Conservation (phyloP, 345 rosid species). For the Brassica napus region DNA sequence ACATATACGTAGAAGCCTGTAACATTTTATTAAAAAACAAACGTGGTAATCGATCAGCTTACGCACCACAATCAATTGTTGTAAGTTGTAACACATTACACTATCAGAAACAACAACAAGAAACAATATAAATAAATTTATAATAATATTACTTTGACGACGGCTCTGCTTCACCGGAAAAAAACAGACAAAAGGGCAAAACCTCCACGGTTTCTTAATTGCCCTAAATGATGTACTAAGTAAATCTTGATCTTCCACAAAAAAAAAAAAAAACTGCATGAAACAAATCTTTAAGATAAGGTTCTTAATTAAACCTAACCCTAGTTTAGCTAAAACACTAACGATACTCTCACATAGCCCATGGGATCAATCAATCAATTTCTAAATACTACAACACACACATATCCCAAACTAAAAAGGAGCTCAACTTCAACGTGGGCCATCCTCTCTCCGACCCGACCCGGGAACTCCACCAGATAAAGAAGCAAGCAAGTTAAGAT, state of each 20-base stretch:
- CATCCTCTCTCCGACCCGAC: slow-evolving; percentile 69
- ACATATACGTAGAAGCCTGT: not conserved
- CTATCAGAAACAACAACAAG: slow-evolving; percentile 15
- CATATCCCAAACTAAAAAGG: slow-evolving; percentile 19
- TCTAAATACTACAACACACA: slow-evolving; percentile 3
- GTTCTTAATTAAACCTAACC: slow-evolving; percentile 33
- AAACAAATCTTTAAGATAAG: not conserved
- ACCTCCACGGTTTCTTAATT: slow-evolving; percentile 29
- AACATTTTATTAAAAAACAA: slow-evolving; percentile 21
- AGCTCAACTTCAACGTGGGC: slow-evolving; percentile 12
- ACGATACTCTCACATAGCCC: slow-evolving; percentile 2
- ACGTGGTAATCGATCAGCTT: slow-evolving; percentile 40
- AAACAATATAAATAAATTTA: not conserved
- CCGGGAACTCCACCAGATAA: slow-evolving; percentile 68
- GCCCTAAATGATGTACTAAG: not conserved
- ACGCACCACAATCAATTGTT: slow-evolving; percentile 39
- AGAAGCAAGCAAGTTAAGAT: slow-evolving; percentile 78
- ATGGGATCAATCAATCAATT: slow-evolving; percentile 8
- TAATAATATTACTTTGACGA: not conserved
- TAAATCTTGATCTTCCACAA: slow-evolving; percentile 2
- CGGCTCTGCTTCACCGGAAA: slow-evolving; percentile 33
- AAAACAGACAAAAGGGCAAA: slow-evolving; percentile 21
- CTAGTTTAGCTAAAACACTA: slow-evolving; percentile 18
- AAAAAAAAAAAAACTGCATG: not conserved
- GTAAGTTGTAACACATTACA: slow-evolving; percentile 35